Evolutionary conservation across 202 grass and related monocot species (phyloP).

Genomic region (Schoenoplectus triqueter): DNA sequence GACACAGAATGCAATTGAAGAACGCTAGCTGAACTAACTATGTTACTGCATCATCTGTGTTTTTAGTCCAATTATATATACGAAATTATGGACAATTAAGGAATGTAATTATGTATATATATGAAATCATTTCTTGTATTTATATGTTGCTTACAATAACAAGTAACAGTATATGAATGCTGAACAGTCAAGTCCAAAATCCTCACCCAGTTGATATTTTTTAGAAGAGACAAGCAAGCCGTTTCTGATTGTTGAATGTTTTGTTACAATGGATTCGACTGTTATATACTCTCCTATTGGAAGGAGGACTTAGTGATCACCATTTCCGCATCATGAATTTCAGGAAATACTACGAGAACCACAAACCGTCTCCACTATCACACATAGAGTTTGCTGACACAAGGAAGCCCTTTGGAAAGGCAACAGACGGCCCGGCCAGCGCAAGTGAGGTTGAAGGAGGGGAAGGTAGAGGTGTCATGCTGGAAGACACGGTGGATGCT

Average conservation of each 20-base stretch:
- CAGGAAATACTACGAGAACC: slow-evolving; percentile 65
- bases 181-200: background rate
- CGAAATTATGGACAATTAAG: background rate
- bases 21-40: background rate
- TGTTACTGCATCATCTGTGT: background rate
- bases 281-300: background rate
- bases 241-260: background rate
- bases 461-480: slow-evolving; percentile 9
- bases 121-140: background rate
- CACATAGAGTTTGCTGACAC: slow-evolving; percentile 77
- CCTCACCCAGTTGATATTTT: background rate
- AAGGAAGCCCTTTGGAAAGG: slow-evolving; percentile 57
- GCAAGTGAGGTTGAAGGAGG: slow-evolving; percentile 35
- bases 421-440: slow-evolving; percentile 45
- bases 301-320: background rate
- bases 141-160: background rate
- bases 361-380: slow-evolving; percentile 76
- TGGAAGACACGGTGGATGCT: slow-evolving; percentile 63
- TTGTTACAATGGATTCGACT: background rate
- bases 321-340: background rate
- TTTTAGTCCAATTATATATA: background rate
- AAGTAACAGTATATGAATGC: background rate
- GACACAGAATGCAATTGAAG: background rate
- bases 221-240: background rate
- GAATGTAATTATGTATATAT: background rate